Base-by-base conservation (phyloP, 176 grass and related monocot species). In the Avena atlantica region DNA sequence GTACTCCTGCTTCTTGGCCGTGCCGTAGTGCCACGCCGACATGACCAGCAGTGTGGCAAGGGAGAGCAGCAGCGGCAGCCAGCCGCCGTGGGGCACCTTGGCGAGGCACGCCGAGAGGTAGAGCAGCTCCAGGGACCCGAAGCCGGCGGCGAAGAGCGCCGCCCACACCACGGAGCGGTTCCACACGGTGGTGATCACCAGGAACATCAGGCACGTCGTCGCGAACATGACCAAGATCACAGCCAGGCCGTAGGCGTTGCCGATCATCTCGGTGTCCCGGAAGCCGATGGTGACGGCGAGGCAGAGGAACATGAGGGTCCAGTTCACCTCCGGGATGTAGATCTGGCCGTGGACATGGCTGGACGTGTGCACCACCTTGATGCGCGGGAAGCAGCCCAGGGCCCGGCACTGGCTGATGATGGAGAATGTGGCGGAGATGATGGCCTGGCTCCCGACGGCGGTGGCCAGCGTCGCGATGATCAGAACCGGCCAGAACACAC, bases 311-410 rank as follows among this genome's bases (percentile, higher is more conserved):
- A 98, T 90, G 66, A 98, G 88, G 4, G 50, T 55, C 95, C 95
- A 98, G 70, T 98, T 98, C 83, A 95, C 91, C 86, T 98, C 95
- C 29, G 95, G 91, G 80, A 98, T 95, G 93, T 98, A 98, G 66
- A 95, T 92, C 78, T 98, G 95, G 17, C 95, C 93, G 3, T 95
- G 89, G 74, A 98, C 87, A 63, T 90, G 91, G 78, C 84, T 95
- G 12, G 93, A 98, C 0, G 95, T 95, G 85, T 98, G 95, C 68
- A 98, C 78, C 4, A 95, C 92, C 83, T 91, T 98, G 51, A 98
- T 89, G 51, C 87, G 87, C 4, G 95, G 95, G 78, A 98, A 98
- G 53, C 95, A 98, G 55, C 95, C 89, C 47, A 98, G 76, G 45
- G 95, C 93, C 83, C 95, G 88, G 55, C 89, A 97, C 83, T 97